Base-by-base conservation (phyloP, 2,329 filamentous ascomycete genomes). In the Zasmidium angulare region DNA sequence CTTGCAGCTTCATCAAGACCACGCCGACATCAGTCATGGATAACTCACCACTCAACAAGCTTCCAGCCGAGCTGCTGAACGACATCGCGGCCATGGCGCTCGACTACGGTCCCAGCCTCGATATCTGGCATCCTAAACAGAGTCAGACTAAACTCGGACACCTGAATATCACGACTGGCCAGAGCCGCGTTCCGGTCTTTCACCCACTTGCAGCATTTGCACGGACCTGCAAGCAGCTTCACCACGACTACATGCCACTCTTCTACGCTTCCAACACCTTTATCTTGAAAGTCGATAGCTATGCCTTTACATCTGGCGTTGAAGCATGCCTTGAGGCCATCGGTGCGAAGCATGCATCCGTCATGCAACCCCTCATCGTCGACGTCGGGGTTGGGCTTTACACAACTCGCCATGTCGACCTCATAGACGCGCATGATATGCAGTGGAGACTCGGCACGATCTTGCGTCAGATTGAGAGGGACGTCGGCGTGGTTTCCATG, bases 51-150 rank as follows among this genome's bases (percentile, higher is more conserved):
- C 22, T 56, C 29, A 43, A 22, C 21, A 29, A 40, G 47, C 47
- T 56, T 11, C 48, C 54, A 20, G 20, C 46, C 1, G 54, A 56
- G 47, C n/a, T 56, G 10, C 60, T 31, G 17, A 53, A 53, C 29
- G 4, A 14, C 47, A 49, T 49, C 19, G 47, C 29, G 10, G 50
- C 23, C 17, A n/a, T 43, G 12, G 29, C 31, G 3, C 50, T 53
- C 17, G 12, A 12, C 11, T 29, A 43, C 22, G 26, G 46, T 10
- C 29, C 19, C 9, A n/a, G 6, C 50, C 17, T 53, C 29, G 11
- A 11, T 3, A 29, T 50, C 10, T 17, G 3, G 3, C 36, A 43
- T 36, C 29, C 36, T 17, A 17, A 7, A 7, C 6, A 7, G 36
- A 43, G 7, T 12, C 14, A 4, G 19, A 29, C 49, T 4, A 29